Conservation (phyloP, 768 basidiomycete genomes). For the Pisolithus albus region DNA sequence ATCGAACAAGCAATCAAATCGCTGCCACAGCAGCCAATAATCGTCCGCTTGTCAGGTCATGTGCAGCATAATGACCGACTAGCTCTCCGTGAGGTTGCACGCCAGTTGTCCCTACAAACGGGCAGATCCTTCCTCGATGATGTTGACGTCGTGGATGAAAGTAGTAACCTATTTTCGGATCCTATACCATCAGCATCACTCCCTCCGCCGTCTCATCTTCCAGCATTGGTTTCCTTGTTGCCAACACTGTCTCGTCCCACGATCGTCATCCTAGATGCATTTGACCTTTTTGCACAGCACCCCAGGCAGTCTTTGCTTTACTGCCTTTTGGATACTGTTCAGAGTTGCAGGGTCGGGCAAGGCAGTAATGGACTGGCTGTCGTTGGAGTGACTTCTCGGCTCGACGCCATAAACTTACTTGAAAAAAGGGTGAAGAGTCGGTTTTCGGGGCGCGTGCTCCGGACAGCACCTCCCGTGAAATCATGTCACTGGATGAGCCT, state of each 20-base stretch:
- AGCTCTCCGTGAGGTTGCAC: constrained; percentile 88
- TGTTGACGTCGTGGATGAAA: constrained; percentile 27
- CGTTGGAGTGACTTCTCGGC: constrained; percentile 77
- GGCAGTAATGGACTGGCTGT: constrained; percentile 70
- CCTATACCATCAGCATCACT: constrained; percentile 30
- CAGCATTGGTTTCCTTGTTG: constrained; percentile 66
- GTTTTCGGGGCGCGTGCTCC: constrained; percentile 87
- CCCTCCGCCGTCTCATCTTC: constrained; percentile 64
- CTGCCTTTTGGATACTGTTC: constrained; percentile 90
- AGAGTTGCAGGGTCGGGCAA: constrained; percentile 63
- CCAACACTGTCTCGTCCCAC: constrained; percentile 77
- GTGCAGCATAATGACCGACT: constrained; percentile 79
- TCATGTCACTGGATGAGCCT: constrained; percentile 45
- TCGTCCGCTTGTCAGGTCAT: constrained; percentile 81
- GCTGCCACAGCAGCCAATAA: constrained; percentile 48
- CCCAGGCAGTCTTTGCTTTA: constrained; percentile 91
- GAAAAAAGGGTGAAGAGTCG: constrained; percentile 98
- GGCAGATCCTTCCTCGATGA: constrained; percentile 48
- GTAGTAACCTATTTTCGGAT: constrained; percentile 49
- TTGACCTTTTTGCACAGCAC: constrained; percentile 90
- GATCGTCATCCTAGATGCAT: constrained; percentile 80
- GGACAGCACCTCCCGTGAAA: constrained; percentile 56
- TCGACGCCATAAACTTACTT: constrained; percentile 81
- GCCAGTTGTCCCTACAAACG: constrained; percentile 75
- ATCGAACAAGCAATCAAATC: constrained; percentile 49